Conservation (phyloP, 2,329 filamentous ascomycete genomes). For the Chaetomium sp. region DNA sequence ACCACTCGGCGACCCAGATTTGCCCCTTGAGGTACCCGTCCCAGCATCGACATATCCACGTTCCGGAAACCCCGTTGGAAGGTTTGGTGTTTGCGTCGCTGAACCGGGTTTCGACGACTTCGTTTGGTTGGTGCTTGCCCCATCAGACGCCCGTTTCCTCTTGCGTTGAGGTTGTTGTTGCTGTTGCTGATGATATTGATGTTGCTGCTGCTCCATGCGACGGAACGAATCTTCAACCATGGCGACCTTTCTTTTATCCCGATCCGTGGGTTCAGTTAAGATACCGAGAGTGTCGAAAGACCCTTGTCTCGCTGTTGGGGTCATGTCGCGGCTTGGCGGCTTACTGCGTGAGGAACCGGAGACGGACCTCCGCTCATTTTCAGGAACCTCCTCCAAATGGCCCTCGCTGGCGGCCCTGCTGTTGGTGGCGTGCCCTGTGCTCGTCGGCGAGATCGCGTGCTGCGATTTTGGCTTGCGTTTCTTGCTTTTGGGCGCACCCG, state of each 20-base stretch:
- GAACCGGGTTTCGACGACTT: slow-evolving; percentile 25
- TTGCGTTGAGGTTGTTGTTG: slow-evolving; percentile 41
- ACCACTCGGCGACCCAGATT: slow-evolving; percentile 44
- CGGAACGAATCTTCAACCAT: slow-evolving; percentile 60
- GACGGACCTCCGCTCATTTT: slow-evolving; percentile 45
- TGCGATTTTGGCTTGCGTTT: slow-evolving; percentile 46
- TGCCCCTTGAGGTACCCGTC: slow-evolving; percentile 41
- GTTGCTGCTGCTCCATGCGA: slow-evolving; percentile 51
- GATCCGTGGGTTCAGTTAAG: slow-evolving; percentile 57
- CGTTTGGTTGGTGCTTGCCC: slow-evolving; percentile 30
- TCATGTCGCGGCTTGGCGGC: slow-evolving; percentile 59
- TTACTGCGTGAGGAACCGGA: slow-evolving; percentile 55
- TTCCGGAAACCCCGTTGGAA: slow-evolving; percentile 31
- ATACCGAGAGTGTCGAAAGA: slow-evolving; percentile 55
- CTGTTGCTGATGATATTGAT: slow-evolving; percentile 28
- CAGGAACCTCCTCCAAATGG: slow-evolving; percentile 47
- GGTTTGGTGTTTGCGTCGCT: slow-evolving; percentile 18
- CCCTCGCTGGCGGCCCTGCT: slow-evolving; percentile 60
- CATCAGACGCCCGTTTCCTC: slow-evolving; percentile 57
- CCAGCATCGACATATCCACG: slow-evolving; percentile 46
- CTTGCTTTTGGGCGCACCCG: slow-evolving; percentile 41
- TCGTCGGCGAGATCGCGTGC: slow-evolving; percentile 54
- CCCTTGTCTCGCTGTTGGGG: slow-evolving; percentile 51
- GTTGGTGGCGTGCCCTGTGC: slow-evolving; percentile 55
- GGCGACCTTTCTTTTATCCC: slow-evolving; percentile 61